These are phyloP conservation scores for Phyllosticta paracitricarpa DNA, from an alignment of 2,329 filamentous ascomycete genomes.

Conservation along the genomic window DNA sequence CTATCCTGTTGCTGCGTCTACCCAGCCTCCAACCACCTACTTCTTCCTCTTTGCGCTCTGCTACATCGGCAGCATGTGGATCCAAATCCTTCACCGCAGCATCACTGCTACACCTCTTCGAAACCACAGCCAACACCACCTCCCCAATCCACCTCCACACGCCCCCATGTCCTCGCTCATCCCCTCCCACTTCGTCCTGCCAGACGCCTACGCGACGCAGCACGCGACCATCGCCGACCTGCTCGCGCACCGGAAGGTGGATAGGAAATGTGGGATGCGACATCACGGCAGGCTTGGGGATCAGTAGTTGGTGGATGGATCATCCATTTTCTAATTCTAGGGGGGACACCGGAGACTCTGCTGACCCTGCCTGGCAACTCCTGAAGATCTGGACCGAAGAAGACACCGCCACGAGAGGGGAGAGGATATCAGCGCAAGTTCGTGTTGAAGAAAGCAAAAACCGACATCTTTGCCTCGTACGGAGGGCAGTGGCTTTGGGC, in stretches of 20 bases:
- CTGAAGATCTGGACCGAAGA: not conserved
- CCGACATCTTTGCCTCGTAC: no score
- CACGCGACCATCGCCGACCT: constrained; percentile 25
- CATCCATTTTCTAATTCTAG: not conserved
- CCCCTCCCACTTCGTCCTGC: constrained; percentile 25
- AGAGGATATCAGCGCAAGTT: not conserved
- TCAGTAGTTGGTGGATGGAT: not conserved
- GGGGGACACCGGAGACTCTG: not conserved
- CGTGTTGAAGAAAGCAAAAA: not conserved
- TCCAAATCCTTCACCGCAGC: constrained; percentile 24
- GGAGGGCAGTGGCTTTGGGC: not conserved
- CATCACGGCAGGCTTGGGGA: not conserved
- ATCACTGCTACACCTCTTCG: constrained; percentile 16
- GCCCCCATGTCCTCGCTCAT: constrained; percentile 24
- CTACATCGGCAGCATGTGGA: constrained; percentile 18
- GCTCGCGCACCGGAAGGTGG: constrained; percentile 22
- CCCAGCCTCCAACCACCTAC: no score
- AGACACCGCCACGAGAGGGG: not conserved
- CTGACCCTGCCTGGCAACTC: not conserved
- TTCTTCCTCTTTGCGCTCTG: constrained; percentile 11
- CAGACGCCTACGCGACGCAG: constrained; percentile 19
- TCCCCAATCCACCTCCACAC: constrained; percentile 23
- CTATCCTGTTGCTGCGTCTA: no score
- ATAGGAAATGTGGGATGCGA: not conserved
- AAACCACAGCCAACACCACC: constrained; percentile 18